phyloP scores from a whole-genome alignment of 2,329 filamentous ascomycete species.

The Mollisiaceae sp. region DNA sequence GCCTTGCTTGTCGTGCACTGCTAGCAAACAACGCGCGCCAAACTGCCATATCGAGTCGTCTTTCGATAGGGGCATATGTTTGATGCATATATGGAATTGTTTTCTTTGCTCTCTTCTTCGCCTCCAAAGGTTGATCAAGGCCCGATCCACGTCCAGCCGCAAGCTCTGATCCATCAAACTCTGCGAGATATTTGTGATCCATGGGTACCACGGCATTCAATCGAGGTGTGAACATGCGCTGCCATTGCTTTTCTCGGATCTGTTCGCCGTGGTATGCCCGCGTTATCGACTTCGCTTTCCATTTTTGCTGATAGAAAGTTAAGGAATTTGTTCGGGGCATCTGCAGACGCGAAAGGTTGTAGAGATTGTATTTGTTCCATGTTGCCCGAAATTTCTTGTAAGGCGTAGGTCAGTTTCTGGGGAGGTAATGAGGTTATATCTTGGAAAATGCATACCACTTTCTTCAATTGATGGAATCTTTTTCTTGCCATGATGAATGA shows the following conservation, averaged over 20 bases:
- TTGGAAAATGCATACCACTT: constrained; percentile 58
- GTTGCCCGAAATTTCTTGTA: constrained; percentile 87
- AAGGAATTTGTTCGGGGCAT: constrained; percentile 49
- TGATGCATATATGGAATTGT: constrained; percentile 93
- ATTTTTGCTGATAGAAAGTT: constrained; percentile 99
- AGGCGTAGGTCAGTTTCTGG: constrained; percentile 18
- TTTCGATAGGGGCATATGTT: constrained; percentile 89
- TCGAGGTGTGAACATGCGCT: constrained; percentile 85
- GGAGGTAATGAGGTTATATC: neutral
- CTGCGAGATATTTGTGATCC: constrained; percentile 78
- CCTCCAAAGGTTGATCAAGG: constrained; percentile 35
- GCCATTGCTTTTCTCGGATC: constrained; percentile 91
- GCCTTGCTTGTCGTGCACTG: constrained; percentile 88
- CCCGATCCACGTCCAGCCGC: constrained; percentile 86
- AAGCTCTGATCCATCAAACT: constrained; percentile 80
- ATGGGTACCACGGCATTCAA: constrained; percentile 86
- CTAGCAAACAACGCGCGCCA: constrained; percentile 94
- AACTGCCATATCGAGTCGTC: constrained; percentile 90
- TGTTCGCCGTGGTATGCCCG: constrained; percentile 95
- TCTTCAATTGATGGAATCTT: constrained; percentile 70
- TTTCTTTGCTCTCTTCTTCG: constrained; percentile 57
- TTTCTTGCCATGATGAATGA: constrained; percentile 51
- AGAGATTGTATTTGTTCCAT: constrained; percentile 98
- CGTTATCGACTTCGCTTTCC: constrained; percentile 82
- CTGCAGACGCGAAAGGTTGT: constrained; percentile 72